phyloP scores from a whole-genome alignment of 2,329 filamentous ascomycete species.

The Aspergillus sp. region DNA sequence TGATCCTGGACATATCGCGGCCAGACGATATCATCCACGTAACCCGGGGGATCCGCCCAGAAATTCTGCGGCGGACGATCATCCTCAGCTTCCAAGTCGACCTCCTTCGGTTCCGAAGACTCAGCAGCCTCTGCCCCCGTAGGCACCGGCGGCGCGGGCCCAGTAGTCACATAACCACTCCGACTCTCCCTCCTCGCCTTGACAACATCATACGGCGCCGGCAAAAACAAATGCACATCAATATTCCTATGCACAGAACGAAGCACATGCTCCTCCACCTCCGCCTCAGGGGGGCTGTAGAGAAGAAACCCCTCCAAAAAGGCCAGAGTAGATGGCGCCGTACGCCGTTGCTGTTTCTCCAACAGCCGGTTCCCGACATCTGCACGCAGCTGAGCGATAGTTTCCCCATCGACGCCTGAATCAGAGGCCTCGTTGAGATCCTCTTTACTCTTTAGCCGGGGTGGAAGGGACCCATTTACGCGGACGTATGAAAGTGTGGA shows the following conservation, averaged over 20 bases:
- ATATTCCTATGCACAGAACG: constrained; percentile 40
- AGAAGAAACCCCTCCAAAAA: constrained; percentile 88
- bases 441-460: constrained; percentile 51
- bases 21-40: constrained; percentile 94
- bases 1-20: constrained; percentile 85
- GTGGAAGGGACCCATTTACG: constrained; percentile 53
- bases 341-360: constrained; percentile 10
- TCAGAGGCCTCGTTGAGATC: constrained; percentile 53
- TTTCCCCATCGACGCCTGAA: constrained; percentile 25
- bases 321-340: constrained; percentile 45
- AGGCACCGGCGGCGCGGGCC: constrained; percentile 21
- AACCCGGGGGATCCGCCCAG: constrained; percentile 90
- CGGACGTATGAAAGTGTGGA: constrained; percentile 67
- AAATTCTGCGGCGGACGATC: constrained; percentile 63
- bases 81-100: constrained; percentile 18
- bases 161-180: constrained; percentile 45
- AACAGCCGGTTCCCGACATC: constrained; percentile 18
- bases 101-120: not conserved
- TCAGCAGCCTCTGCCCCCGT: constrained; percentile 1
- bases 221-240: constrained; percentile 74
- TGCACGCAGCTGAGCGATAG: constrained; percentile 19
- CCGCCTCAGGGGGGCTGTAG: constrained; percentile 44
- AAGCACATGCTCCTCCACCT: constrained; percentile 19
- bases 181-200: constrained; percentile 37
- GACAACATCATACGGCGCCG: constrained; percentile 55